Evolutionary conservation across 2,329 filamentous ascomycete species (phyloP).

Genomic region (Lasiodiplodia theobromae): DNA sequence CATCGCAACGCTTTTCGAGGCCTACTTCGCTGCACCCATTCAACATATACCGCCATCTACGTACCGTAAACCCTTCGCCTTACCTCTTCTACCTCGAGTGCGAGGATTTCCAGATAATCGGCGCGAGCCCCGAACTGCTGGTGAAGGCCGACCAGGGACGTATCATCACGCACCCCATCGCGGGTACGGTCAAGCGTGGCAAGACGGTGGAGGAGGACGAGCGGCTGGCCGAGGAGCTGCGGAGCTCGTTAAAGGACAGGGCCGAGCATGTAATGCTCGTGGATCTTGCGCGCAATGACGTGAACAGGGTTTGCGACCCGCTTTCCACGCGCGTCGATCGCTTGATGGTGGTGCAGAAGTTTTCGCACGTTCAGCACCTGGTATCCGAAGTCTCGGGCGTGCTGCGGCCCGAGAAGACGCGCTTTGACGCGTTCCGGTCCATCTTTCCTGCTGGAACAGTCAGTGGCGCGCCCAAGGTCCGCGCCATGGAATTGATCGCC

Average conservation of each 20-base stretch:
- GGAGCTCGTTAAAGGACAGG: slow-evolving; percentile 82
- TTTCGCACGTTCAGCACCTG: slow-evolving; percentile 96
- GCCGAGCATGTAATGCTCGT: slow-evolving; percentile 83
- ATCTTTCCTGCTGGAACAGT: slow-evolving; percentile 98
- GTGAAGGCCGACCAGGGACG: slow-evolving; percentile 87
- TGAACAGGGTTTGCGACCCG: slow-evolving; percentile 95
- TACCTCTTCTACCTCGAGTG: slow-evolving; percentile 98
- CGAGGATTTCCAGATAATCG: slow-evolving; percentile 90
- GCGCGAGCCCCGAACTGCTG: slow-evolving; percentile 91
- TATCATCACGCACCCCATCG: slow-evolving; percentile 96
- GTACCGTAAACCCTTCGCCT: slow-evolving; percentile 96
- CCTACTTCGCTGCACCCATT: slow-evolving; percentile 93
- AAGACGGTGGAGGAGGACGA: slow-evolving; percentile 82
- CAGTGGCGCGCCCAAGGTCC: slow-evolving; percentile 92
- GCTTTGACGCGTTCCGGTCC: slow-evolving; percentile 93
- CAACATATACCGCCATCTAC: slow-evolving; percentile 95
- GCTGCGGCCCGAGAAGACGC: slow-evolving; percentile 80
- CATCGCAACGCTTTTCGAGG: slow-evolving; percentile 88
- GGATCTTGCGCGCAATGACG: slow-evolving; percentile 92
- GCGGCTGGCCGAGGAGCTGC: slow-evolving; percentile 76
- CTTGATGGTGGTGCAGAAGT: slow-evolving; percentile 72
- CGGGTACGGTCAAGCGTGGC: slow-evolving; percentile 90
- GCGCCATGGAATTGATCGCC: slow-evolving; percentile 95
- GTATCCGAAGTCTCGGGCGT: slow-evolving; percentile 94
- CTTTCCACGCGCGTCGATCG: slow-evolving; percentile 88